Evolutionary conservation across 768 basidiomycete genomes (phyloP).

Genomic region (Calvatia gigantea): DNA sequence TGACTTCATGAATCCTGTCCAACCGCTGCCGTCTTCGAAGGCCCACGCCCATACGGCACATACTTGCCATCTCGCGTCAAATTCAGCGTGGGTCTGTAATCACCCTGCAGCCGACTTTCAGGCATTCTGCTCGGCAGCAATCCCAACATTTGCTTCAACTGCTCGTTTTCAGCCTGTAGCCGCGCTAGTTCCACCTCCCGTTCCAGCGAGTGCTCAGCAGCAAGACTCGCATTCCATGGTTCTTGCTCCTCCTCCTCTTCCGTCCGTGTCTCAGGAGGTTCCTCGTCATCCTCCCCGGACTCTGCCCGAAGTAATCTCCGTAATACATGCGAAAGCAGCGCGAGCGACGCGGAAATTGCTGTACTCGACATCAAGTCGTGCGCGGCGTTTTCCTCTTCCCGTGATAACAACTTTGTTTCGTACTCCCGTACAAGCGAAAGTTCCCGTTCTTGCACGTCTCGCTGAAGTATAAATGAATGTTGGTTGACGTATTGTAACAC

Average conservation of each 20-base stretch:
- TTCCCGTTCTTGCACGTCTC: slow-evolving; percentile 91
- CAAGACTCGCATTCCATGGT: slow-evolving; percentile 33
- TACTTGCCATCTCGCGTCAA: slow-evolving; percentile 10
- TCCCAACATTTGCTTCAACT: slow-evolving; percentile 70
- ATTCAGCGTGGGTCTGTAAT: slow-evolving; percentile 5
- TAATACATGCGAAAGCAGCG: slow-evolving; percentile 64
- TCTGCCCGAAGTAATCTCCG: slow-evolving; percentile 67
- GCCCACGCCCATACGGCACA: slow-evolving; percentile 9
- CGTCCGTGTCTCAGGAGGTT: slow-evolving; percentile 16
- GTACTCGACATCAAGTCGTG: slow-evolving; percentile 60
- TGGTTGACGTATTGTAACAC: slow-evolving; percentile 6
- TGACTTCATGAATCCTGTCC: neutral
- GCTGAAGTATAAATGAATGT: slow-evolving; percentile 39
- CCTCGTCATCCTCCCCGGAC: slow-evolving; percentile 57
- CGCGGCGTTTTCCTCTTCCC: slow-evolving; percentile 64
- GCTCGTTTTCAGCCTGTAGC: slow-evolving; percentile 84
- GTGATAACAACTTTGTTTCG: slow-evolving; percentile 75
- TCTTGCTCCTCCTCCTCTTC: slow-evolving; percentile 36
- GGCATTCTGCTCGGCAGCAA: slow-evolving; percentile 26
- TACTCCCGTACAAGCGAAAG: slow-evolving; percentile 87
- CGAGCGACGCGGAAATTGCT: slow-evolving; percentile 62
- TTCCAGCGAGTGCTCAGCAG: slow-evolving; percentile 78
- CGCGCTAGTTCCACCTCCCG: slow-evolving; percentile 88
- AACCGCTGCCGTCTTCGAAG: neutral
- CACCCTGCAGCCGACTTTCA: slow-evolving; percentile 9